Evolutionary conservation across 2,329 filamentous ascomycete genomes (phyloP), one percentile per base, ranked within the genome.

Genomic region (Aspergillus fumigatus): DNA sequence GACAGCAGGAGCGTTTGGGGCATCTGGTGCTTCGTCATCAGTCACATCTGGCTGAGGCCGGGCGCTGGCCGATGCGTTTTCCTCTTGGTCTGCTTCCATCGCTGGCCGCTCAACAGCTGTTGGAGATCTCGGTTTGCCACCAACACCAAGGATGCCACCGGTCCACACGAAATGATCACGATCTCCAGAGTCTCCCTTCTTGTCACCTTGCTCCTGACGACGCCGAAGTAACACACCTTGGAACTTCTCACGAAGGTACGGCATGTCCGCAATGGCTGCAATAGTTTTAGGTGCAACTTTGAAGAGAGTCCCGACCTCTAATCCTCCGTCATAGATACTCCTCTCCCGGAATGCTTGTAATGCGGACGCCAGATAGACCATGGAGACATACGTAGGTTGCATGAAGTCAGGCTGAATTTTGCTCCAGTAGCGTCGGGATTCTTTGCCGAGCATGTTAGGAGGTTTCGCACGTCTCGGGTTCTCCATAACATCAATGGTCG

Each of bases 381-480:
- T 72, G 10, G 76, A 74, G 35, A 71, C 57, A 62, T 80, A 79
- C 6, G 73, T 73, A 14, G 78, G 77, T 54, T 75, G 72, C 64
- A 76, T 69, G 54, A 74, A 73, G 25, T 70, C 71, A 1, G 75
- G 75, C 25, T 73, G 60, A 3, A 76, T 63, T 29, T 70, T 70
- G 40, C 59, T 67, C 73, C 74, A 76, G 41, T 72, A 68, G 27
- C 57, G 60, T 35, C 64, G 65, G 10, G 62, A 73, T 17, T 56
- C 57, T 64, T 67, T 72, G 5, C 72, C 73, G 32, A 76, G 61
- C 41, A 68, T 56, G 43, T 63, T 54, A 26, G 62, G 56, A n/a
- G 59, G 58, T n/a, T 62, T 65, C 21, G 59, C 57, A n/a, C 52
- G 55, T 25, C 51, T 65, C 5, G 57, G 63, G 11, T 62, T 59